Evolutionary conservation across 306 rosid genomes (phyloP), one percentile per base, ranked within the genome.

Genomic region (Quercus suber): DNA sequence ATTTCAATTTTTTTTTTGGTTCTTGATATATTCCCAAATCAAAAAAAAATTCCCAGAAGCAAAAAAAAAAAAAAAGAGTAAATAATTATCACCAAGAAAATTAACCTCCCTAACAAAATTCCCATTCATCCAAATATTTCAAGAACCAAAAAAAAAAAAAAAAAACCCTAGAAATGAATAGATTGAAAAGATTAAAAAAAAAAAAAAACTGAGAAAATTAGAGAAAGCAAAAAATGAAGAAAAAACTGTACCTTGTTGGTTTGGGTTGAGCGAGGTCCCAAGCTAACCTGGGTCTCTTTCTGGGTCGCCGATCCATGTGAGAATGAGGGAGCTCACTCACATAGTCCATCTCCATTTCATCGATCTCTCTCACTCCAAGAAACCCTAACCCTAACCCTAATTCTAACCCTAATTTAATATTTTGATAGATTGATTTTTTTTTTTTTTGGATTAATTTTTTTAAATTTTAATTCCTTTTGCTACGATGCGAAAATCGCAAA

Each of bases 261-360:
- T 23, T 23, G 23, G 23, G 23, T n/a, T n/a, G n/a, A n/a, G n/a
- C n/a, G n/a, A n/a, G n/a, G 23, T 23, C 23, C 23, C 23, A 23
- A 23, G 23, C 23, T 23, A 23, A 23, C 23, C 23, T 23, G 23
- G 23, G 23, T 23, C 23, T 1, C 23, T 23, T 23, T 23, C 23
- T 23, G 1, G 23, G 23, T 23, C 23, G 23, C 23, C 23, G 23
- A 23, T 23, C 23, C 23, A 23, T 23, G 23, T 23, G 23, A 77
- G 82, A 64, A 37, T 81, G 82, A 64, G 87, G 83, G 65, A 88
- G 86, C 35, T 75, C 88, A 9, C 85, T 60, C 58, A 73, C 75
- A 51, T 78, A 84, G 18, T 88, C 88, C 87, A 84, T 88, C 81
- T 86, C 85, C 86, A 77, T 82, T 76, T 33, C 55, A 76, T 28